A percentile compares a stretch with the other conserved stretches of the same genome.
Evolutionary conservation across 140 eudicot species (phyloP).

Genomic region (Artemisia princeps): DNA sequence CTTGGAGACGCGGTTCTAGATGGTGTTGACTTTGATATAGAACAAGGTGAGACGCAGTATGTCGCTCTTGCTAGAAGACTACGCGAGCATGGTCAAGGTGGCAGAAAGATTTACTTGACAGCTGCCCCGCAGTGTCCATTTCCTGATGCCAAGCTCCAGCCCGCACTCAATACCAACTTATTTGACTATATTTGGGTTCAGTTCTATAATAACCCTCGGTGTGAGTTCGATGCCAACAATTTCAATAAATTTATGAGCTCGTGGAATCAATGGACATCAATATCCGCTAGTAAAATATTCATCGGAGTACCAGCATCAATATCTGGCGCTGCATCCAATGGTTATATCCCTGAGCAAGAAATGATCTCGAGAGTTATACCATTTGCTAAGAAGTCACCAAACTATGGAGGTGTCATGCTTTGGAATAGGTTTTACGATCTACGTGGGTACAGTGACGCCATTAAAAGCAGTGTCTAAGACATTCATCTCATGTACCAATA

Average conservation of each 20-base stretch:
- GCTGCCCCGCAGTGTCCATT: constrained; percentile 22
- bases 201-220: constrained; percentile 10
- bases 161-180: constrained; percentile 1
- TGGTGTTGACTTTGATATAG: constrained; percentile 20
- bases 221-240: constrained; percentile 1
- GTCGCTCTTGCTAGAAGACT: constrained; percentile 5
- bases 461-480: constrained; percentile 7
- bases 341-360: background rate
- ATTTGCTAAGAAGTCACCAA: background rate
- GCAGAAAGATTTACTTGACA: background rate
- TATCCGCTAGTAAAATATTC: constrained; percentile 6
- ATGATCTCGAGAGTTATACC: background rate
- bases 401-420: constrained; percentile 17
- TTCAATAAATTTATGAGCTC: constrained; percentile 10
- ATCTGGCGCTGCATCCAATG: background rate
- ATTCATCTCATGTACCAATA: background rate
- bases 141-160: constrained; percentile 17
- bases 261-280: constrained; percentile 9
- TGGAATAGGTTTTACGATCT: constrained; percentile 11
- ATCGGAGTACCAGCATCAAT: constrained; percentile 9
- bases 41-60: constrained; percentile 5
- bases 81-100: constrained; percentile 9
- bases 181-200: constrained; percentile 17
- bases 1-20: constrained; percentile 22
- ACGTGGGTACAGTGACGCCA: background rate